These are phyloP conservation scores for Cucumis hystrix DNA, from an alignment of 306 rosid species.

Conservation along the genomic window DNA sequence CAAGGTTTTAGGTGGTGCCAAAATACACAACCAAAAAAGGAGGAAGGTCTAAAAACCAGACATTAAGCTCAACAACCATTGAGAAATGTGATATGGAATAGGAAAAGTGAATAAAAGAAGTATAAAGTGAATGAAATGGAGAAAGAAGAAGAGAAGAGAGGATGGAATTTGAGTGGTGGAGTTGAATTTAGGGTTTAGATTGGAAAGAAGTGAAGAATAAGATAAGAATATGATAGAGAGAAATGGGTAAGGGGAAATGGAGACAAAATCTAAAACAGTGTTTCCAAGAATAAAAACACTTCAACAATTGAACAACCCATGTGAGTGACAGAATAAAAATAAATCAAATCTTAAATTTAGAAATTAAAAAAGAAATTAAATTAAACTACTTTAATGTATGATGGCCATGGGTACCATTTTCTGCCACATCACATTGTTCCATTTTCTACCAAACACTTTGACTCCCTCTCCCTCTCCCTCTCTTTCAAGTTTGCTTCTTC, in stretches of 20 bases:
- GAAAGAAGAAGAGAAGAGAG: background rate
- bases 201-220: background rate
- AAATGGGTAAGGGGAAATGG: background rate
- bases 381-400: background rate
- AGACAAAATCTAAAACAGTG: conserved; percentile 26
- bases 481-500: background rate
- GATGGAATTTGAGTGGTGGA: background rate
- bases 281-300: conserved; percentile 36
- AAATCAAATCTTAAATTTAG: background rate
- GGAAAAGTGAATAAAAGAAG: background rate
- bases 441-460: conserved; percentile 1
- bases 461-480: background rate
- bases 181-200: background rate
- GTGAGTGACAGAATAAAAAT: conserved; percentile 42
- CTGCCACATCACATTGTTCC: background rate
- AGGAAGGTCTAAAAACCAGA: no score
- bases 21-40: no score
- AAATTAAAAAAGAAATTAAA: background rate
- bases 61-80: no score
- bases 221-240: background rate
- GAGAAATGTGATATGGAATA: background rate
- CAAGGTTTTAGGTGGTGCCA: no score
- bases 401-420: background rate
- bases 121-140: background rate
- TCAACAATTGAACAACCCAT: conserved; percentile 48